Base-by-base conservation (phyloP, 2,329 filamentous ascomycete genomes). In the Ophioceras dolichostomum region DNA sequence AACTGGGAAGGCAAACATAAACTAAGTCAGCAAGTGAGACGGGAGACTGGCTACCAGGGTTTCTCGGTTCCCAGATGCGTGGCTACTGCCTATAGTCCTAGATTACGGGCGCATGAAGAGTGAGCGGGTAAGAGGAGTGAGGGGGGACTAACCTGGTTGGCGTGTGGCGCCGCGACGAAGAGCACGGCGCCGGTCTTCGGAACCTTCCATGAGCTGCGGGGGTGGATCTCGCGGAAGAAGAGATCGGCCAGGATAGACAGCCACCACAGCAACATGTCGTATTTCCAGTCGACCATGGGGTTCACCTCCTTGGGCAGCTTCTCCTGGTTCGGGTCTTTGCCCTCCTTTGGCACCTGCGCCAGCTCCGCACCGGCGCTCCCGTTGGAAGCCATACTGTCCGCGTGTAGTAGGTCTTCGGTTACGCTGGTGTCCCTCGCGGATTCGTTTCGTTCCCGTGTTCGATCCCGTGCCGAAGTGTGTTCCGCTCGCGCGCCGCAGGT, bases 141-240 rank as follows among this genome's bases (percentile, higher is more conserved):
- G n/a, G n/a, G n/a, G n/a, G n/a, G n/a, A 59, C 68, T 42, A 62
- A 86, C 82, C 73, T 91, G 86, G 58, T 98, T 98, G 42, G 89
- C 89, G 67, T 98, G 91, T 47, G 91, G 91, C 38, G 89, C 91
- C 32, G 88, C 91, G 47, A 98, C 91, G 52, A 98, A 91, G 41
- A 98, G 84, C 44, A 98, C 76, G 1, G 91, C 88, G 0, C 88
- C 91, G 44, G 76, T 73, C 51, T 82, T 78, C 32, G 91, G 91
- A 32, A 98, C 83, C 59, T 88, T 89, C 87, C 91, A 98, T 44
- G 88, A 85, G 47, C 87, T 87, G 46, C 91, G 76, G 10, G 91
- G 91, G 56, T 96, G 88, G 13, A 98, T 86, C 61, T 98, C 91
- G 48, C 91, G 81, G 67, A 98, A 98, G 74, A 98, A 98, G 47